phyloP scores from a whole-genome alignment of 192 early-diverging fungal genomes.

The Podila verticillata region DNA sequence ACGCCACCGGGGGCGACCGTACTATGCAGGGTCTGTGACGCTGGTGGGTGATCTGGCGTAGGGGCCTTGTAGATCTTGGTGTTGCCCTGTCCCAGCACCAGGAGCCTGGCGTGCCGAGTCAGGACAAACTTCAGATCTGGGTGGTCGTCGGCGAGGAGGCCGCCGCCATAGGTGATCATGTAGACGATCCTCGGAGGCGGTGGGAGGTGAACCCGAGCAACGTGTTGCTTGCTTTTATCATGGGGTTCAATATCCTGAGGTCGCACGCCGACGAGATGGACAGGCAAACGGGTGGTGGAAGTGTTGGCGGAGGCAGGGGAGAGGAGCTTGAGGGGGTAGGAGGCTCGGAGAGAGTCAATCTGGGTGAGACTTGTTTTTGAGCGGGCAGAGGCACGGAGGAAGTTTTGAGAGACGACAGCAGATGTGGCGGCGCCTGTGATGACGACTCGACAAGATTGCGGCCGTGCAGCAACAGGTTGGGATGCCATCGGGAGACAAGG shows the following conservation, averaged over 20 bases:
- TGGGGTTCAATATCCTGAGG: not conserved
- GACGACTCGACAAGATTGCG: slow-evolving; percentile 23
- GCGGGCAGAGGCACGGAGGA: slow-evolving; percentile 31
- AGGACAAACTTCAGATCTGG: slow-evolving; percentile 68
- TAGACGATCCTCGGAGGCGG: slow-evolving; percentile 65
- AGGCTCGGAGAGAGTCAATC: slow-evolving; percentile 45
- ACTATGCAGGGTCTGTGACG: slow-evolving; percentile 41
- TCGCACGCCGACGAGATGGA: not conserved
- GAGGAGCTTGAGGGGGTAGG: slow-evolving; percentile 42
- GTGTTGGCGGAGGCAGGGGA: slow-evolving; percentile 39
- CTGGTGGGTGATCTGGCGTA: slow-evolving; percentile 34
- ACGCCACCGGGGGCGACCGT: slow-evolving; percentile 32
- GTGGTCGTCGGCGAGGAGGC: slow-evolving; percentile 81
- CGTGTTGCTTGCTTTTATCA: too few species aligned
- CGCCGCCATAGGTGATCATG: slow-evolving; percentile 87
- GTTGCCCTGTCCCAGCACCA: slow-evolving; percentile 82
- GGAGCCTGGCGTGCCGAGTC: slow-evolving; percentile 58
- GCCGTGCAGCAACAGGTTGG: slow-evolving; percentile 39
- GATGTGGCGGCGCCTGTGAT: slow-evolving; percentile 30
- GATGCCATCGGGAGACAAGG: slow-evolving; percentile 14
- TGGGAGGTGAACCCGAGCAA: slow-evolving; percentile 3
- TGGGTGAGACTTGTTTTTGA: slow-evolving; percentile 44
- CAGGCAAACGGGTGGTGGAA: not conserved
- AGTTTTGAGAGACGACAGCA: slow-evolving; percentile 47
- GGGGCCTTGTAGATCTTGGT: slow-evolving; percentile 85